Percentiles rank a stretch among this genome's conserved stretches.
Conservation (phyloP, 2,329 filamentous ascomycete species). For the Stagonosporopsis rhizophila region DNA sequence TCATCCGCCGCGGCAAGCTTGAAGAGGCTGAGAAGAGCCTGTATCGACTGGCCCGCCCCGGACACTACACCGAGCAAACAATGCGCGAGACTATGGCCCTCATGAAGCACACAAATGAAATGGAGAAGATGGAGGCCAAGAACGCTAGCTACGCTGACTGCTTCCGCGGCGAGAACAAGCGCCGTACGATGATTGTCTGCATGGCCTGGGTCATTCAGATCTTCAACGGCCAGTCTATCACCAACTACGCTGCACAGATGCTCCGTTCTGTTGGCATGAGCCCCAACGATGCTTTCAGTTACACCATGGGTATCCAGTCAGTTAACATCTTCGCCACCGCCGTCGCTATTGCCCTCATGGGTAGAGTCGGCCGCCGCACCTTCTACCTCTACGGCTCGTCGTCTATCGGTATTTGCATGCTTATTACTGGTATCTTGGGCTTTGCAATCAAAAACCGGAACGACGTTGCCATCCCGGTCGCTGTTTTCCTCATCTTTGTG, state of each 20-base stretch:
- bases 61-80: slow-evolving; percentile 59
- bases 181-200: slow-evolving; percentile 74
- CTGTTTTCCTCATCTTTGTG: slow-evolving; percentile 44
- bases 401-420: slow-evolving; percentile 65
- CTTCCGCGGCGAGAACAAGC: slow-evolving; percentile 76
- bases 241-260: slow-evolving; percentile 49
- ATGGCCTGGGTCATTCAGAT: slow-evolving; percentile 53
- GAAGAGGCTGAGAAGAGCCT: slow-evolving; percentile 64
- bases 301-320: slow-evolving; percentile 59
- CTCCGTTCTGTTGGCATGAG: slow-evolving; percentile 39
- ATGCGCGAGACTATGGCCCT: slow-evolving; percentile 68
- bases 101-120: slow-evolving; percentile 84
- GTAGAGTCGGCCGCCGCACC: slow-evolving; percentile 73
- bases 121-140: slow-evolving; percentile 70
- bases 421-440: slow-evolving; percentile 47
- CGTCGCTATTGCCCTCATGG: slow-evolving; percentile 79
- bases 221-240: slow-evolving; percentile 28
- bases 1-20: slow-evolving; percentile 67
- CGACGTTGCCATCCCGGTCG: slow-evolving; percentile 33
- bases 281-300: slow-evolving; percentile 54
- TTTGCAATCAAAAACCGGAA: slow-evolving; percentile 15
- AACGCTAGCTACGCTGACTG: slow-evolving; percentile 79
- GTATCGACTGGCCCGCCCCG: slow-evolving; percentile 64
- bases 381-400: slow-evolving; percentile 74
- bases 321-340: slow-evolving; percentile 76